phyloP scores from a whole-genome alignment of 768 basidiomycete species.

The Macrolepiota dolichaula region DNA sequence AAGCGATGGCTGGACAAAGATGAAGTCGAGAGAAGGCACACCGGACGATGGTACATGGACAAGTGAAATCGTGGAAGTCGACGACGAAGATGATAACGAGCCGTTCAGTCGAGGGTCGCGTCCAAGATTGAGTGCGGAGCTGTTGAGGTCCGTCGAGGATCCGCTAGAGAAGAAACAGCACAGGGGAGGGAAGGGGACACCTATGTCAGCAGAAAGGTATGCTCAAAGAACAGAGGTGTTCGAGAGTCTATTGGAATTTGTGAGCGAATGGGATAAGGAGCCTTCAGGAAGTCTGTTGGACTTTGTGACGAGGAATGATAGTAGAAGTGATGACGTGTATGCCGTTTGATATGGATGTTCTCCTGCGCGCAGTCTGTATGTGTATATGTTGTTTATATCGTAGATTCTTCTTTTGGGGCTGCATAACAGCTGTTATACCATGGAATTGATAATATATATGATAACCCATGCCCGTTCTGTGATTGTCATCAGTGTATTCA shows the following conservation, averaged over 20 bases:
- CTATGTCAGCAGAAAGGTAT: slow-evolving; percentile 47
- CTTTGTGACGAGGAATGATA: slow-evolving; percentile 44
- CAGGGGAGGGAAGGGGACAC: slow-evolving; percentile 12
- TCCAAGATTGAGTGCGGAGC: slow-evolving; percentile 16
- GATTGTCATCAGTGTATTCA: too few relatives aligned
- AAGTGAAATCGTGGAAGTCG: slow-evolving; percentile 30
- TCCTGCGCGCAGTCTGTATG: background rate
- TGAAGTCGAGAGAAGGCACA: slow-evolving; percentile 29
- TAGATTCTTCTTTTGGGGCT: background rate
- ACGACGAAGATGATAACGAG: slow-evolving; percentile 18
- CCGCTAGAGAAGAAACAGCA: slow-evolving; percentile 19
- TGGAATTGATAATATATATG: background rate
- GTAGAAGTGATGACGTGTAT: slow-evolving; percentile 11
- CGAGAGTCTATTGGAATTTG: slow-evolving; percentile 60
- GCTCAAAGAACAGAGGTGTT: slow-evolving; percentile 68
- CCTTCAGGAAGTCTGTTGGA: slow-evolving; percentile 62
- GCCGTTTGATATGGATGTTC: background rate
- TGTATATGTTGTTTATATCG: background rate
- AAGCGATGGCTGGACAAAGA: slow-evolving; percentile 36
- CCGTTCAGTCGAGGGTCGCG: background rate
- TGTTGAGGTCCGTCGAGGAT: slow-evolving; percentile 25
- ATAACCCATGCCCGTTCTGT: background rate
- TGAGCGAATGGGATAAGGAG: slow-evolving; percentile 63
- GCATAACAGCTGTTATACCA: background rate
- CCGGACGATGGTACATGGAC: slow-evolving; percentile 27